Evolutionary conservation across 306 rosid species (phyloP).

Genomic region (Canavalia ensiformis): DNA sequence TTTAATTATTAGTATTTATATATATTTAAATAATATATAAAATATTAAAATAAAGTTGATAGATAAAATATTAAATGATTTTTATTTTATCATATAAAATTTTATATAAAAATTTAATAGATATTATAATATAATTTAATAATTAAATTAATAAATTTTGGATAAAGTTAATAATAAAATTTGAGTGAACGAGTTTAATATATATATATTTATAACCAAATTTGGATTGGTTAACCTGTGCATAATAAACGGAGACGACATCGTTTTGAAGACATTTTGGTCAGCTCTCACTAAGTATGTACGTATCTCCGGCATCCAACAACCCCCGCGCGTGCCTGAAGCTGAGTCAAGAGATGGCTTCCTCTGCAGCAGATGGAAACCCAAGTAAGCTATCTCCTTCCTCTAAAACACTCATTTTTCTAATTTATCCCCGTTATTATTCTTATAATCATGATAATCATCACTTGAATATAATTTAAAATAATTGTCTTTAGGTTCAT

Average conservation of each 20-base stretch:
- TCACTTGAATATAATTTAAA: not conserved
- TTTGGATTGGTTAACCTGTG: no score
- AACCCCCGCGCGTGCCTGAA: slow-evolving; percentile 25
- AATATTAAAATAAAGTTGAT: no score
- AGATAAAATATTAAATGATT: no score
- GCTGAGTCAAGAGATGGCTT: slow-evolving; percentile 56
- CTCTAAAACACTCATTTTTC: not conserved
- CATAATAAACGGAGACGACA: not conserved
- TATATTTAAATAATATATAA: no score
- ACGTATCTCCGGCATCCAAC: not conserved
- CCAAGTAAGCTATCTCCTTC: slow-evolving; percentile 52
- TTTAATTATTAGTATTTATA: no score
- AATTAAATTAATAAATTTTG: no score
- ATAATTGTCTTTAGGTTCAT: slow-evolving; percentile 8
- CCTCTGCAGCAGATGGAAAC: slow-evolving; percentile 54
- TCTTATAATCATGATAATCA: not conserved
- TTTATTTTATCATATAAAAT: no score
- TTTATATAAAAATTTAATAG: no score
- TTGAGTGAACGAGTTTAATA: no score
- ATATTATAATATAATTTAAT: no score
- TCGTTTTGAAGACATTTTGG: not conserved
- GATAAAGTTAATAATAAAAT: no score
- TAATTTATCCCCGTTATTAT: not conserved
- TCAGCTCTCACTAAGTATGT: not conserved
- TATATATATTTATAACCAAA: no score